Percentiles rank a stretch among this genome's conserved stretches.
Evolutionary conservation across 2,329 filamentous ascomycete species (phyloP).

Genomic region (Botrytis fabae): DNA sequence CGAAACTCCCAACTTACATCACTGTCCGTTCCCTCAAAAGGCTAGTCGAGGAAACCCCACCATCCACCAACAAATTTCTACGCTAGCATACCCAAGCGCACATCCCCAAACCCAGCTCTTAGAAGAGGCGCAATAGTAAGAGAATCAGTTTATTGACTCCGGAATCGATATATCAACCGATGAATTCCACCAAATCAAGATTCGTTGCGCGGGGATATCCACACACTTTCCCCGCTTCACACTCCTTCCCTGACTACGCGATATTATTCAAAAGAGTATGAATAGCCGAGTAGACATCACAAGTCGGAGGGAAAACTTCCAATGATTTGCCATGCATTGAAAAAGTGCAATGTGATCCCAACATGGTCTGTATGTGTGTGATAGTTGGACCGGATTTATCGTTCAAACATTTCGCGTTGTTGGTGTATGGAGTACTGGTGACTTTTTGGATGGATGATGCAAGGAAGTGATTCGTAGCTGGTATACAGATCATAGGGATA

Average conservation of each 20-base stretch:
- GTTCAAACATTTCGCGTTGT: rapidly evolving
- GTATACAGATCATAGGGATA: rapidly evolving
- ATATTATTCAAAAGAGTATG: not conserved
- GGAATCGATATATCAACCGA: not conserved
- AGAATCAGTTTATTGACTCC: rapidly evolving
- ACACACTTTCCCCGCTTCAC: not conserved
- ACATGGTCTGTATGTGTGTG: rapidly evolving
- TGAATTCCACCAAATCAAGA: not conserved
- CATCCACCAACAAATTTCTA: not conserved
- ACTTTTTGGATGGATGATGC: not conserved
- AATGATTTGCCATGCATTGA: not conserved
- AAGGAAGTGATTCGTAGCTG: too few relatives aligned
- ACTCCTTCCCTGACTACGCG: not conserved
- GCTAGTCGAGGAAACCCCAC: not conserved
- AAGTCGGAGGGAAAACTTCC: not conserved
- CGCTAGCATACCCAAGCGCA: not conserved
- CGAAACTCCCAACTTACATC: not conserved
- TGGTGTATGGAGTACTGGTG: not conserved
- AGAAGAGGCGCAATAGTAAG: not conserved
- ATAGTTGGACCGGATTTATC: not conserved
- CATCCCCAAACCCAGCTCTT: not conserved
- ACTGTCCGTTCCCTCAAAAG: not conserved
- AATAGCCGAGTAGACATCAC: not conserved
- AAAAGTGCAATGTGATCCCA: not conserved
- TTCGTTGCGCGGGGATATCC: not conserved